Evolutionary conservation across 2,329 filamentous ascomycete species (phyloP).

Genomic region (Claviceps paspali): DNA sequence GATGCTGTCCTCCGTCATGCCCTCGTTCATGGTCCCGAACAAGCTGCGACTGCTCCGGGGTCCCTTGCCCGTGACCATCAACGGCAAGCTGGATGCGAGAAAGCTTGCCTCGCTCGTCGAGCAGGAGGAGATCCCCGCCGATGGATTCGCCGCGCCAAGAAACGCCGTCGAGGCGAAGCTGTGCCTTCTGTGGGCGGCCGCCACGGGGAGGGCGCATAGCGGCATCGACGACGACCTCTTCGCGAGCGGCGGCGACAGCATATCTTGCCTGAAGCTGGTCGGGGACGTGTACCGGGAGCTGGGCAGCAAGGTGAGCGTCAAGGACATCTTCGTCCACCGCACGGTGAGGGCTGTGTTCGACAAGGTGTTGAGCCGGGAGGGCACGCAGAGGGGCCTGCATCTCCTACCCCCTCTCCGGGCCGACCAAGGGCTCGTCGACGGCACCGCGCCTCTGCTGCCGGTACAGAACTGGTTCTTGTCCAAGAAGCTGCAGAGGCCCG

Average conservation of each 20-base stretch:
- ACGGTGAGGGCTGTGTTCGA: neutral
- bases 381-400: neutral
- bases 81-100: conserved; percentile 4
- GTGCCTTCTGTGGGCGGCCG: neutral
- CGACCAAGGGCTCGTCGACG: neutral
- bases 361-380: neutral
- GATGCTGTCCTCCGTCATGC: neutral
- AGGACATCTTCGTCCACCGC: conserved; percentile 1
- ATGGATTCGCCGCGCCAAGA: neutral
- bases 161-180: neutral
- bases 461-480: neutral
- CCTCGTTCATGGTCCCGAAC: conserved; percentile 2
- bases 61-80: conserved; percentile 3
- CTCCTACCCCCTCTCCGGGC: neutral
- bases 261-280: neutral
- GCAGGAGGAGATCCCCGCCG: neutral
- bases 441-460: neutral
- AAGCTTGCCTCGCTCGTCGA: neutral
- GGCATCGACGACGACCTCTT: conserved; percentile 1
- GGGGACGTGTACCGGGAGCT: neutral
- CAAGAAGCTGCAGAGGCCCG: neutral
- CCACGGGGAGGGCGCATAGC: neutral
- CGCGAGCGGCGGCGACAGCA: neutral
- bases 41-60: neutral
- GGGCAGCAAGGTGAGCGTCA: neutral